Evolutionary conservation across 331 rosid genomes (phyloP).

Genomic region (Saraca asoca): DNA sequence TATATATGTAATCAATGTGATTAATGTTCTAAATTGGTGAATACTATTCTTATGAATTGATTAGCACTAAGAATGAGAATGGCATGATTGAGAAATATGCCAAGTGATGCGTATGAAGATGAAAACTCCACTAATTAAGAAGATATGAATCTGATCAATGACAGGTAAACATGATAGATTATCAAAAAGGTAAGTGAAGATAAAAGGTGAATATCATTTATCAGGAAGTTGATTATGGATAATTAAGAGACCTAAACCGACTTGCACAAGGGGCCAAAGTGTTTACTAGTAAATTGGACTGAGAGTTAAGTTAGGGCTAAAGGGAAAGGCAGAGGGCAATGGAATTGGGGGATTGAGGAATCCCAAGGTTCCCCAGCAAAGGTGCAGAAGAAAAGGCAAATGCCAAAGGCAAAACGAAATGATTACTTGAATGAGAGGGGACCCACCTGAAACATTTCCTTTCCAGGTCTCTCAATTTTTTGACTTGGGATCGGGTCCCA

Average conservation of each 20-base stretch:
- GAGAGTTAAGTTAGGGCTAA: conserved; percentile 12
- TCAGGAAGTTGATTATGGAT: conserved; percentile 28
- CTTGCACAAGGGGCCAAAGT: conserved; percentile 24
- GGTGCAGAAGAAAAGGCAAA: conserved; percentile 73
- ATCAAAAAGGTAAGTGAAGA: not conserved
- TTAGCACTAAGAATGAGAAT: conserved; percentile 22
- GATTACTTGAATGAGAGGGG: conserved; percentile 86
- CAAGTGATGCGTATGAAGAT: too few species aligned
- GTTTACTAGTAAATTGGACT: not conserved
- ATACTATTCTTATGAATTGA: conserved; percentile 13
- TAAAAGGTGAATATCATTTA: conserved; percentile 7
- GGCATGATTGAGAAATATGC: conserved; percentile 25
- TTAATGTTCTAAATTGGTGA: conserved; percentile 7
- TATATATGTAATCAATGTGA: not conserved
- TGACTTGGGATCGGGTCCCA: conserved; percentile 97
- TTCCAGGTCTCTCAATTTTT: conserved; percentile 75
- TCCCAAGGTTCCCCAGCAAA: conserved; percentile 58
- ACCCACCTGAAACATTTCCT: conserved; percentile 70
- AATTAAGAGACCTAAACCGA: conserved; percentile 4
- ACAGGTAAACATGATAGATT: not conserved
- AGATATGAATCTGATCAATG: conserved; percentile 2
- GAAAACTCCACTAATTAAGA: not conserved
- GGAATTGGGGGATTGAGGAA: conserved; percentile 38
- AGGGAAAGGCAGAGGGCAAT: not conserved
- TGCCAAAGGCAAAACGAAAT: conserved; percentile 75